A percentile compares a stretch with the other conserved stretches of the same genome.
Conservation (phyloP, 2,329 filamentous ascomycete species). For the Epichloe sylvatica region DNA sequence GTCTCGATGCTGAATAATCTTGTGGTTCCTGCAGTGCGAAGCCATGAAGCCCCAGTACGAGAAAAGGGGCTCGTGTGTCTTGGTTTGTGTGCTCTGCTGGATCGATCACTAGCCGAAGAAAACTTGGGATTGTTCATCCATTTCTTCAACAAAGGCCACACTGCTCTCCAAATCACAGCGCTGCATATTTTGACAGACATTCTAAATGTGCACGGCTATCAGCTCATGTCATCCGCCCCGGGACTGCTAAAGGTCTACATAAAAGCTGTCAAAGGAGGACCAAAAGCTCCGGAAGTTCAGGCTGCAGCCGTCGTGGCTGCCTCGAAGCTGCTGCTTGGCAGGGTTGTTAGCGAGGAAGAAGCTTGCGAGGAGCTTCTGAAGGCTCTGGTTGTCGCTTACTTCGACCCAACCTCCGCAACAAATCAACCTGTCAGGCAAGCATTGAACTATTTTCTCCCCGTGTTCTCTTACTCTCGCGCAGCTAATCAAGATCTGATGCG, state of each 20-base stretch:
- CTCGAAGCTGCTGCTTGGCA: conserved; percentile 73
- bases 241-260: conserved; percentile 74
- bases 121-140: conserved; percentile 90
- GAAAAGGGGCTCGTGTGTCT: conserved; percentile 83
- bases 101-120: conserved; percentile 80
- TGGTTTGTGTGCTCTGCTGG: conserved; percentile 79
- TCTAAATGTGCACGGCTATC: conserved; percentile 71
- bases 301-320: conserved; percentile 68
- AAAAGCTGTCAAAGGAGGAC: conserved; percentile 61
- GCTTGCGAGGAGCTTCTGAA: conserved; percentile 64
- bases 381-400: conserved; percentile 73
- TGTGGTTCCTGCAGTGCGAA: conserved; percentile 86
- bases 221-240: conserved; percentile 56
- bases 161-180: conserved; percentile 76
- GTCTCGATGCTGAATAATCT: conserved; percentile 97
- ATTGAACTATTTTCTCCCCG: conserved; percentile 84
- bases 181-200: conserved; percentile 90
- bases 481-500: conserved; percentile 78
- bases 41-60: conserved; percentile 81
- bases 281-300: conserved; percentile 59
- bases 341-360: conserved; percentile 57
- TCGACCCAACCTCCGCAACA: conserved; percentile 65
- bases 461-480: conserved; percentile 75
- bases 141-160: conserved; percentile 87
- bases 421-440: conserved; percentile 79